These are phyloP conservation scores for Botrytis hyacinthi DNA, from an alignment of 2,329 filamentous ascomycete species.

Conservation along the genomic window DNA sequence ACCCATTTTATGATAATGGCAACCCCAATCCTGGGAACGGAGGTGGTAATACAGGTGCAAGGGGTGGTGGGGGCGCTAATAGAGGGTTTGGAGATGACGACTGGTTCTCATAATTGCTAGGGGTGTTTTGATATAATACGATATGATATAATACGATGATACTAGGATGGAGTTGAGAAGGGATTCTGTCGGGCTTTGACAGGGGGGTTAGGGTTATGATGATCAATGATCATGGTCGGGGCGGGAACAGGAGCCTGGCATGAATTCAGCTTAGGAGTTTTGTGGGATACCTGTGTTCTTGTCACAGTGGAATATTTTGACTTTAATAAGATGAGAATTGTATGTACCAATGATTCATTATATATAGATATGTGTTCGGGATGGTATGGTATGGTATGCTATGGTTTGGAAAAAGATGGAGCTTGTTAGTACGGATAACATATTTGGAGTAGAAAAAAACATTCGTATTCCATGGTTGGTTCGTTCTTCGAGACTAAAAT, in stretches of 20 bases:
- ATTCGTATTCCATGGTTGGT: not conserved
- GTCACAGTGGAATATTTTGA: not conserved
- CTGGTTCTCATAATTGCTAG: not conserved
- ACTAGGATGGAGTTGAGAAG: not conserved
- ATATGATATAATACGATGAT: not conserved
- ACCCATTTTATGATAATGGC: not conserved
- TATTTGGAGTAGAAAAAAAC: not conserved
- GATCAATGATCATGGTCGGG: not conserved
- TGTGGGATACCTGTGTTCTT: not conserved
- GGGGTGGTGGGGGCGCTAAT: not conserved
- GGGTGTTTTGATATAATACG: not conserved
- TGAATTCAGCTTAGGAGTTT: slow-evolving; percentile 7
- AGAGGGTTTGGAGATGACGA: not conserved
- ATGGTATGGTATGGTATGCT: not conserved
- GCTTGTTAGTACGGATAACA: not conserved
- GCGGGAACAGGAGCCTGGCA: not conserved
- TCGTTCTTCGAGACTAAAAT: not conserved
- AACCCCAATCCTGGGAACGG: not conserved
- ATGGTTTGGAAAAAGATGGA: not conserved
- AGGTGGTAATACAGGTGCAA: not conserved
- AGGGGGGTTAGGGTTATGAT: not conserved
- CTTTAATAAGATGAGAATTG: not conserved
- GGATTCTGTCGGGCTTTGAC: not conserved
- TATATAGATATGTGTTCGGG: not conserved
- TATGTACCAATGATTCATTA: not conserved